Conservation (phyloP, 2,329 filamentous ascomycete species). For the Colletotrichum siamense region DNA sequence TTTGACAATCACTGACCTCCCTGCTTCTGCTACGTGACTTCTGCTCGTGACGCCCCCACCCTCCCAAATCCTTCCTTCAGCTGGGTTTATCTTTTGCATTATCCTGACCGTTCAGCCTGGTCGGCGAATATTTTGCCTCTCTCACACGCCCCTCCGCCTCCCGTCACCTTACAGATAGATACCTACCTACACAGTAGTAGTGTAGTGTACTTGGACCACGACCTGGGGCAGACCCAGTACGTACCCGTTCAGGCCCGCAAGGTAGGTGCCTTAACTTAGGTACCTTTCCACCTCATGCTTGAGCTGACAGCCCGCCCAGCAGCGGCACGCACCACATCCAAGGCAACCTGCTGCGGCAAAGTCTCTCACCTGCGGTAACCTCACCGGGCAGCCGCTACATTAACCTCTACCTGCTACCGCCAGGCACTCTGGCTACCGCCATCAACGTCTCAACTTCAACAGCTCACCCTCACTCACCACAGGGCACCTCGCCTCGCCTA, state of each 20-base stretch:
- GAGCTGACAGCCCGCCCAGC: background rate
- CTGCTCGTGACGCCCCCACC: background rate
- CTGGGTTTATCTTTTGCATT: background rate
- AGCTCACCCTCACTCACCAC: background rate
- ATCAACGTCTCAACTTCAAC: background rate
- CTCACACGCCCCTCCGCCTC: background rate
- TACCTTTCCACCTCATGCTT: background rate
- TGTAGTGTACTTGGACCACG: background rate
- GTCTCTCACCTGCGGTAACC: background rate
- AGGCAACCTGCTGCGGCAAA: background rate
- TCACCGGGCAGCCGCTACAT: background rate
- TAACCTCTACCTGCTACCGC: background rate
- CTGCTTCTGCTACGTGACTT: background rate
- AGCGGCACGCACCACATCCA: background rate
- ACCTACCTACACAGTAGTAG: background rate
- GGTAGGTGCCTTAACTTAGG: background rate
- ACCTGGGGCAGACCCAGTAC: background rate
- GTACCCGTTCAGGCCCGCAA: background rate
- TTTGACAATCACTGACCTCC: background rate
- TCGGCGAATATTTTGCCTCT: background rate
- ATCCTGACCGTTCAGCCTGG: background rate
- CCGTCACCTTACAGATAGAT: background rate
- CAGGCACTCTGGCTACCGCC: background rate
- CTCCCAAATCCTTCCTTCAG: background rate
- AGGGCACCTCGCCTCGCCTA: background rate